These are phyloP conservation scores for Jamesozyma lodderae DNA, from an alignment of 805 yeast genomes.

Conservation along the genomic window DNA sequence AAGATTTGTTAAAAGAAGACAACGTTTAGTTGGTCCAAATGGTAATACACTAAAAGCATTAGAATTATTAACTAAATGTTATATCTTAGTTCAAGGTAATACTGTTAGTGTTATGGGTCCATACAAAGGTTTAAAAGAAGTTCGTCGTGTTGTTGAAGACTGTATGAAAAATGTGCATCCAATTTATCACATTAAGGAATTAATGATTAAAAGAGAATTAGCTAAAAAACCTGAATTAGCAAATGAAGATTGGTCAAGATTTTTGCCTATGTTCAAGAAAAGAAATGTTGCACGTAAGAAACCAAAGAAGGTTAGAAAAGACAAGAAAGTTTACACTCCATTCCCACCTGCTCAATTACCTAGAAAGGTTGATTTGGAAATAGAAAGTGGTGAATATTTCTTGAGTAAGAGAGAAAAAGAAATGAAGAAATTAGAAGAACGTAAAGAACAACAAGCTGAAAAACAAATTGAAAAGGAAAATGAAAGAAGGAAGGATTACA, in stretches of 20 bases:
- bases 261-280: slow-evolving; percentile 93
- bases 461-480: slow-evolving; percentile 53
- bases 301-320: slow-evolving; percentile 55
- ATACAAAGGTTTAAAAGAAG: slow-evolving; percentile 81
- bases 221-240: slow-evolving; percentile 94
- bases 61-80: slow-evolving; percentile 91
- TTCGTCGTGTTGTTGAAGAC: slow-evolving; percentile 91
- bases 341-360: slow-evolving; percentile 98
- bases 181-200: slow-evolving; percentile 93
- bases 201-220: slow-evolving; percentile 93
- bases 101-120: slow-evolving; percentile 98
- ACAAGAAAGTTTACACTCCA: slow-evolving; percentile 83
- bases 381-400: slow-evolving; percentile 98
- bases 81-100: slow-evolving; percentile 92
- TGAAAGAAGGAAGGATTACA: slow-evolving; percentile 69
- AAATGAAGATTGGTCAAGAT: slow-evolving; percentile 93
- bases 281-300: slow-evolving; percentile 90
- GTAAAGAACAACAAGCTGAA: slow-evolving; percentile 69
- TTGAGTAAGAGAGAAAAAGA: slow-evolving; percentile 79
- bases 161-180: slow-evolving; percentile 97
- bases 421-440: slow-evolving; percentile 58
- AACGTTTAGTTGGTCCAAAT: slow-evolving; percentile 90
- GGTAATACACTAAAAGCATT: slow-evolving; percentile 95
- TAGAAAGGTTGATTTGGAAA: slow-evolving; percentile 92
- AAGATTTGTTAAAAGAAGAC: slow-evolving; percentile 89